These are phyloP conservation scores for Leishmania amazonensis DNA, from an alignment of 208 protist species.

Conservation along the genomic window DNA sequence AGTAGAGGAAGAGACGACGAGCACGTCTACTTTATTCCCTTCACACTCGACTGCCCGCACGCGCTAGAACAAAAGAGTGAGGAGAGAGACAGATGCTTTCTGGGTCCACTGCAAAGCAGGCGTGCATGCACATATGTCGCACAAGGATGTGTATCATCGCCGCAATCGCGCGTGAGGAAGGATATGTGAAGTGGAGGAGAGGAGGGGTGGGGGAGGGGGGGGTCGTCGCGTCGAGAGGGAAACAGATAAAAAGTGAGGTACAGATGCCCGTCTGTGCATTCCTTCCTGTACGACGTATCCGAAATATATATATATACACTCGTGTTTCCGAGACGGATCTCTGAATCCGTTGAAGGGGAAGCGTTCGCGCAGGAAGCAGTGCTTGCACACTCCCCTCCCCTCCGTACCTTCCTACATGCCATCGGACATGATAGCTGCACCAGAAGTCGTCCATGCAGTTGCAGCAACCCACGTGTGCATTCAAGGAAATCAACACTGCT, in stretches of 20 bases:
- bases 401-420: background rate
- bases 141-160: background rate
- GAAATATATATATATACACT: background rate
- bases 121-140: background rate
- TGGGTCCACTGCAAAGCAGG: background rate
- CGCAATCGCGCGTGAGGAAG: background rate
- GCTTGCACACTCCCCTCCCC: background rate
- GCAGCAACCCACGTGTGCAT: background rate
- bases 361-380: background rate
- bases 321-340: background rate
- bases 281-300: no score
- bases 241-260: background rate
- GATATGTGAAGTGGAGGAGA: no score
- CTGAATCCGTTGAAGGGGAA: background rate
- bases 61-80: no score
- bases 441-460: background rate
- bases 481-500: background rate
- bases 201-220: background rate
- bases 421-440: background rate
- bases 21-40: background rate
- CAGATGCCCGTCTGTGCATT: background rate
- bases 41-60: background rate
- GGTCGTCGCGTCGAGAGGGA: background rate
- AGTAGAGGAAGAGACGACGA: background rate
- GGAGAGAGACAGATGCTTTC: background rate